Conservation (phyloP, 2,329 filamentous ascomycete species). For the Ophiocordyceps australis region DNA sequence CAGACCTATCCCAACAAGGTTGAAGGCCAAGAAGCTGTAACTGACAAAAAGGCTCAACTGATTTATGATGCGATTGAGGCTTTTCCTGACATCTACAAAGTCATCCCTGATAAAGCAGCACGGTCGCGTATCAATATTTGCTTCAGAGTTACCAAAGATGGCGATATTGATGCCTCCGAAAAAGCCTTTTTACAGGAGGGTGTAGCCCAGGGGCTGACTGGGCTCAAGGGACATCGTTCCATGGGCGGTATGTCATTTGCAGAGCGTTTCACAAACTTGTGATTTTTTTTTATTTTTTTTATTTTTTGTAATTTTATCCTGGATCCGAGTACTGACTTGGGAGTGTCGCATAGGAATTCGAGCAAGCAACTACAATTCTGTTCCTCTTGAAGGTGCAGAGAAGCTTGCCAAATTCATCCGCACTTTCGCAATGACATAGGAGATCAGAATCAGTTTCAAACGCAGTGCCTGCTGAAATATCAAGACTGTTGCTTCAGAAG, state of each 20-base stretch:
- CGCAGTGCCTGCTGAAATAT: no score
- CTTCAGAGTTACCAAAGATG: constrained; percentile 51
- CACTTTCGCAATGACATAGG: constrained; percentile 27
- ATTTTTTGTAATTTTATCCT: no score
- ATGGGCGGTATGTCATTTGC: no score
- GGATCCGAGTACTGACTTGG: no score
- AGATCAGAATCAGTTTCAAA: no score
- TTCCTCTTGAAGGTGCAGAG: constrained; percentile 47
- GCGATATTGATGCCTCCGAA: constrained; percentile 50
- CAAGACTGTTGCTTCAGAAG: no score
- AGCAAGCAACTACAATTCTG: constrained; percentile 78
- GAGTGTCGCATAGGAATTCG: no score
- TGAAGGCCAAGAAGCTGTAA: constrained; percentile 55
- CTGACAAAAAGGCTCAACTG: constrained; percentile 54
- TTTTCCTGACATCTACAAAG: constrained; percentile 50
- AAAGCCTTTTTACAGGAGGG: constrained; percentile 63
- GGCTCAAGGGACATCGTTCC: constrained; percentile 75
- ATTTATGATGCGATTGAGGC: constrained; percentile 67
- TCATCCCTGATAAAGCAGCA: constrained; percentile 58
- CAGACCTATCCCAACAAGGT: constrained; percentile 48
- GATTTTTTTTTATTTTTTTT: no score
- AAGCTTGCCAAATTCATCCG: constrained; percentile 48
- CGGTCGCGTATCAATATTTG: constrained; percentile 92
- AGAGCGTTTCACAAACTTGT: no score
- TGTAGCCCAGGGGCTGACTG: constrained; percentile 49